These are phyloP conservation scores for Mortierella sp. DNA, from an alignment of 371 early-diverging fungal genomes.

Conservation along the genomic window DNA sequence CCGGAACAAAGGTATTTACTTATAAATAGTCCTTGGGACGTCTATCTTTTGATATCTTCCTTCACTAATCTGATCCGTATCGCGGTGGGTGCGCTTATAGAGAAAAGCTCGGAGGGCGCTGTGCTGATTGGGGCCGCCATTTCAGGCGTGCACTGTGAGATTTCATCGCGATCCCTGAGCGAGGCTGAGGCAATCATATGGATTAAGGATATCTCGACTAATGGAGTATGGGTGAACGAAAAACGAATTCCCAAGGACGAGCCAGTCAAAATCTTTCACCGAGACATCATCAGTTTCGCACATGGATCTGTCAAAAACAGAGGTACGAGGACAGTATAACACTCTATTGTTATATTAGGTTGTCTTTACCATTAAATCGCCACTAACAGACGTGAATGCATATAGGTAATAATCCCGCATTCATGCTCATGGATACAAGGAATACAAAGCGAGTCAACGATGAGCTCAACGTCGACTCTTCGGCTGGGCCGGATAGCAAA, in stretches of 20 bases:
- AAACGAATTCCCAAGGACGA: constrained; percentile 29
- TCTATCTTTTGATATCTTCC: neutral
- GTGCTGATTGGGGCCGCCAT: constrained; percentile 8
- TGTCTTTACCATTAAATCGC: neutral
- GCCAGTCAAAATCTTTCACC: constrained; percentile 29
- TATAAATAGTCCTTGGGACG: neutral
- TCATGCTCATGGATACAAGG: constrained; percentile 41
- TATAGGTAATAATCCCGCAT: constrained; percentile 11
- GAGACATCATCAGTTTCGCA: constrained; percentile 29
- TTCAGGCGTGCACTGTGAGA: constrained; percentile 36
- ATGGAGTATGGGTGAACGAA: constrained; percentile 53
- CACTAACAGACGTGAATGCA: neutral
- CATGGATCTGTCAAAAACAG: constrained; percentile 2
- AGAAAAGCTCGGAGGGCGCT: constrained; percentile 30
- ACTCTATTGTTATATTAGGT: neutral
- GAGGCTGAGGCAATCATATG: constrained; percentile 34
- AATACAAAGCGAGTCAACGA: constrained; percentile 13
- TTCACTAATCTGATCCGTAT: too few relatives aligned
- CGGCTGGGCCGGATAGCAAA: constrained; percentile 12
- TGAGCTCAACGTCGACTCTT: constrained; percentile 6
- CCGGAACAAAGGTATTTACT: constrained; percentile 16
- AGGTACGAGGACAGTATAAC: constrained; percentile 9
- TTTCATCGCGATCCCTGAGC: constrained; percentile 32
- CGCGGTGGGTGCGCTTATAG: constrained; percentile 8
- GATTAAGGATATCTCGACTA: constrained; percentile 45